Base-by-base conservation (phyloP, 163 green algal genomes). In the Scenedesmus sp. region DNA sequence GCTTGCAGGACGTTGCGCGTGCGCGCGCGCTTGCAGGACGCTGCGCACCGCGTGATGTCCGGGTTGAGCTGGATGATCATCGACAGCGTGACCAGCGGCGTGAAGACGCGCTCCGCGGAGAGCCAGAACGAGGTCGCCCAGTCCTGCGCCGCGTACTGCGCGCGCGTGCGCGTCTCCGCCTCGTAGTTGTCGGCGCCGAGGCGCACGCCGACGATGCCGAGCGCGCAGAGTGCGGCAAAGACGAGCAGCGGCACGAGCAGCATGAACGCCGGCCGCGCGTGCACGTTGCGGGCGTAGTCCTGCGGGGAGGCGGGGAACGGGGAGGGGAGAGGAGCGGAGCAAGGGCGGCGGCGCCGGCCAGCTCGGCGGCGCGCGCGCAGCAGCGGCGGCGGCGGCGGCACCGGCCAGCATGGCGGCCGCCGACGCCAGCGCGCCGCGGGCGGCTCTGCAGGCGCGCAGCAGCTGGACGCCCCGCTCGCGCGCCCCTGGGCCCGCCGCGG, bases 41-140 rank as follows among this genome's bases (percentile, higher is more conserved):
- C 3, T 33, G n/a, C 54, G 20, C 54, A 63, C 33, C 47, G 34
- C 47, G 33, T 14, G 11, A 71, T 58, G n/a, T 75, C 22, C 0
- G 74, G 50, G 62, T 81, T 60, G 17, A 66, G 74, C 50, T 70
- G 48, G 11, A 74, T 75, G 31, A 75, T 58, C 48, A 81, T 81
- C 7, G 45, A 42, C n/a, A 81, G 74, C n/a, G 74, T 67, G n/a
- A 75, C 62, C 62, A 81, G 62, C 4, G 74, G 74, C 33, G 74
- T 75, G 48, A 81, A 81, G 18, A 63, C 58, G 33, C 65, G 36
- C 60, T 75, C 74, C 47, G 60, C 39, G 4, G 60, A 60, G 34
- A 81, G 51, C 36, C 58, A 31, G 62, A 81, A 81, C 4, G 62
- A 75, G 17, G 62, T n/a, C 47, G 60, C 74, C 74, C 74, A 81